Evolutionary conservation across 2,329 filamentous ascomycete species (phyloP).

Genomic region (Trichoderma polysporum): DNA sequence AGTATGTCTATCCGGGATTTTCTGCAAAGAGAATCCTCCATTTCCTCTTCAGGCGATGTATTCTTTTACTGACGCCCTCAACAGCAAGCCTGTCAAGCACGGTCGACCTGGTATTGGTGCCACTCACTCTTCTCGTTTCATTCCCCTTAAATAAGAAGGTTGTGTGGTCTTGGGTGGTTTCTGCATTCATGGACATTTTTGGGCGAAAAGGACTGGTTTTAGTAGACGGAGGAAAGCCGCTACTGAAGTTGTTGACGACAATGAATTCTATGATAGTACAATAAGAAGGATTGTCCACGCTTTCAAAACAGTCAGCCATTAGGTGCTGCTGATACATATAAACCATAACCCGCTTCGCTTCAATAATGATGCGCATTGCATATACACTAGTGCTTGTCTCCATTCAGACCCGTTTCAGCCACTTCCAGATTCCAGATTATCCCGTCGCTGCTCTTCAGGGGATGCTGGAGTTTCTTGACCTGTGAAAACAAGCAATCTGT

Average conservation of each 20-base stretch:
- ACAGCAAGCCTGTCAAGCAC: constrained; percentile 99
- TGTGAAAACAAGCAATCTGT: neutral
- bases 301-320: constrained; percentile 16
- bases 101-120: constrained; percentile 99
- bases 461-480: neutral
- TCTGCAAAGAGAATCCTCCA: neutral
- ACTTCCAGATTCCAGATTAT: neutral
- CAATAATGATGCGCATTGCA: neutral
- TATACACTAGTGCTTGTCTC: neutral
- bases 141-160: constrained; percentile 97
- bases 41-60: too few species aligned
- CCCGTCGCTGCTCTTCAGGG: neutral
- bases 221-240: constrained; percentile 47
- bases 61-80: constrained; percentile 47
- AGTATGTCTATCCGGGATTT: constrained; percentile 62
- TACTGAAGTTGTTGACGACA: constrained; percentile 47
- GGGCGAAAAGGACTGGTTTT: constrained; percentile 59
- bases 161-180: constrained; percentile 51
- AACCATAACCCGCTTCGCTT: neutral
- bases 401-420: neutral
- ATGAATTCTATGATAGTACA: constrained; percentile 47
- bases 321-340: neutral
- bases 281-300: constrained; percentile 41
- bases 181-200: constrained; percentile 58
- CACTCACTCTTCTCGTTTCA: constrained; percentile 99